Base-by-base conservation (phyloP, 257 asterid species). In the Lavandula angustifolia region DNA sequence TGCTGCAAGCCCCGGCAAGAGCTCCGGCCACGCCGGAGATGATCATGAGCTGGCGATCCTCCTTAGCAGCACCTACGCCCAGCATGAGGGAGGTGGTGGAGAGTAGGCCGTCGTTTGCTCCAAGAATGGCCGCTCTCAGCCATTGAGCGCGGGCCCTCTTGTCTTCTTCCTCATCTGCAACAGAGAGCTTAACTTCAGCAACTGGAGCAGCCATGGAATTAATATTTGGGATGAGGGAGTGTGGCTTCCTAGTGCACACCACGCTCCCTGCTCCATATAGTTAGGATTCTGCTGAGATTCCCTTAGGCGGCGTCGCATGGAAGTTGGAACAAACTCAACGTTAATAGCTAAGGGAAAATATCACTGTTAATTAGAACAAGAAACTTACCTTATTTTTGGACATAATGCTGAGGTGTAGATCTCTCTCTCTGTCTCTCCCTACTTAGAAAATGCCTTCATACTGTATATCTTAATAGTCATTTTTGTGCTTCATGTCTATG, bases 61-160 rank as follows among this genome's bases (percentile, higher is more conserved):
- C 87, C 33, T 73, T 82, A 17, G 88, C 88, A 10, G 95, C 88
- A 6, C 88, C 84, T 0, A 86, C 80, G 0, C 95, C 87, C 0
- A 86, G 78, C 85, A 86, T 86, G n/a, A 86, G 76, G 66, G 88
- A 73, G 0, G 87, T 73, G 35, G 86, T 77, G 32, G 95, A 84
- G 42, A 86, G 82, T 66, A 86, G 76, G 0, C 91, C 91, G 56
- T 84, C 85, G 34, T 69, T 86, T 0, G 91, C 88, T 16, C 91
- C 95, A n/a, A 86, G 81, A 63, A 86, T 84, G 62, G 91, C 87
- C 1, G 95, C 91, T 76, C 95, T 49, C 9, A 86, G 80, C 91
- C 95, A 86, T 37, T 81, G 87, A 31, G 85, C 87, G 13, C 85
- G 73, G 5, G 43, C 22, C 51, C 53, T 68, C 54, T 52, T 57